Base-by-base conservation (phyloP, 495 filamentous ascomycete species). In the Neurospora sp. region DNA sequence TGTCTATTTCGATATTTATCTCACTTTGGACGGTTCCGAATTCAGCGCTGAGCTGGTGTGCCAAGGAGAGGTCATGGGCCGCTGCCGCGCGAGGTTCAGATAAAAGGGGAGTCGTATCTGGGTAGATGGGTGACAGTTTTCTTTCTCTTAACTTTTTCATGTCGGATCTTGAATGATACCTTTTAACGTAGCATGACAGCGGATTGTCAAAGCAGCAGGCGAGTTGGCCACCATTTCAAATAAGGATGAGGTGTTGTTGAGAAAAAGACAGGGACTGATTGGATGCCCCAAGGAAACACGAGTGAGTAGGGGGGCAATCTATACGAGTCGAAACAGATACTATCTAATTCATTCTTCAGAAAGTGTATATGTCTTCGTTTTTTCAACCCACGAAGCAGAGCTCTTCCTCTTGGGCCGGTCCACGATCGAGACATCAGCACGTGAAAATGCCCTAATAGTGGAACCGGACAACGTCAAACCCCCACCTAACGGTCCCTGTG, bases 31-130 rank as follows among this genome's bases (percentile, higher is more conserved):
- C 78, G 96, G 96, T 48, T 94, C 91, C 74, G 96, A 99, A 81
- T 99, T 99, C 85, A 98, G 95, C 74, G 96, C 96, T 68, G 96
- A 98, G 87, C 83, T 99, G 39, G 96, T 98, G 68, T 99, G 96
- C 84, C 96, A 99, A 79, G 96, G 96, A 78, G 96, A 98, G 83
- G 93, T 99, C 73, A 99, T 99, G 96, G 96, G 96, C 74, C 90
- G 94, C 69, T 98, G 94, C 89, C 88, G 93, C 68, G 92, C 94
- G 69, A 89, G 94, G 79, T 98, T 98, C 81, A 85, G 86, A 78
- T 89, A 81, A 81, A 81, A 18, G 40, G 68, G 70, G 42, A 41
- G 45, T 44, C 37, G 20, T 70, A 38, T 38, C 12, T n/a, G 14
- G 40, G 71, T 61, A 35, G 45, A 44, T 69, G 61, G 74, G 48